phyloP scores from a whole-genome alignment of 1,284 basidiomycete genomes.

The Inonotus obliquus region DNA sequence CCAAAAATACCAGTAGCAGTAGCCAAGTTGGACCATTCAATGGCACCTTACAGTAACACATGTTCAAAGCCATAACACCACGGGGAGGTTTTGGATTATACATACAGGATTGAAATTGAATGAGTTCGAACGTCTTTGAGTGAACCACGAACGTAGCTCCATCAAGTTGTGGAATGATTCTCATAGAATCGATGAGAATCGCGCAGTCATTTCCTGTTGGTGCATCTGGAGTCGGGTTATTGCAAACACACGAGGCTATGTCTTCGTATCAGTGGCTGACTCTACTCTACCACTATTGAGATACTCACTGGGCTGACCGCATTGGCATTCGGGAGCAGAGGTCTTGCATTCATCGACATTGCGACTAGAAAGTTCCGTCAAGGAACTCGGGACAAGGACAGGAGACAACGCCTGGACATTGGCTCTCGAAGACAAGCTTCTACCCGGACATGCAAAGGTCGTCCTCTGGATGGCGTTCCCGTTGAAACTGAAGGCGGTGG shows the following conservation, averaged over 20 bases:
- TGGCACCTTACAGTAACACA: background rate
- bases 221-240: background rate
- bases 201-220: background rate
- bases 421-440: background rate
- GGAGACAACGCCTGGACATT: background rate
- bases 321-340: constrained; percentile 17
- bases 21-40: background rate
- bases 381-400: background rate
- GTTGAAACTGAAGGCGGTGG: constrained; percentile 7
- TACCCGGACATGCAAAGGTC: constrained; percentile 15
- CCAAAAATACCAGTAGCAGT: too few relatives aligned
- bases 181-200: background rate
- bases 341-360: constrained; percentile 14
- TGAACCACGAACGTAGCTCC: background rate
- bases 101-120: background rate
- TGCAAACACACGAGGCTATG: background rate
- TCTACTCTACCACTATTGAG: too few relatives aligned
- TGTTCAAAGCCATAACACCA: background rate
- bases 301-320: constrained; percentile 23
- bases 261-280: too few relatives aligned
- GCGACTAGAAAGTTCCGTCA: background rate
- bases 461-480: constrained; percentile 9
- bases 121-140: background rate
- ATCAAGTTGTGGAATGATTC: background rate
- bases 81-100: background rate